These are phyloP conservation scores for Aureobasidium vineae DNA, from an alignment of 2,329 filamentous ascomycete species.

Conservation along the genomic window DNA sequence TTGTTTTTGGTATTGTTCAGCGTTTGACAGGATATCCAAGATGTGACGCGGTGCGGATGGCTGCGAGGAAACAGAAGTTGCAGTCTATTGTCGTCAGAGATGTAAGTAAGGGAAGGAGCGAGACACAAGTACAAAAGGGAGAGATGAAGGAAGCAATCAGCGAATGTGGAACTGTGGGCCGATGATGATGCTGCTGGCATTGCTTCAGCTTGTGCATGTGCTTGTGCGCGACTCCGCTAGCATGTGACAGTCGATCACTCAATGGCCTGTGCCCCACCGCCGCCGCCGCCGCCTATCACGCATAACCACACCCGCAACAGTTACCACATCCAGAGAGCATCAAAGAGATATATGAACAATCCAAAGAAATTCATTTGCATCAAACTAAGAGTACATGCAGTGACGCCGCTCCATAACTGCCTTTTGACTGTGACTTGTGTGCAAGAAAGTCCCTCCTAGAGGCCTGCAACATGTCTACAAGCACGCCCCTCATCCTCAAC, in stretches of 20 bases:
- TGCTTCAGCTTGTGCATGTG: not conserved
- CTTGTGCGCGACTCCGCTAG: not conserved
- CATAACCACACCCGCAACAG: not conserved
- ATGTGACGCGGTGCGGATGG: not conserved
- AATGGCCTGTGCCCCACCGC: conserved; percentile 9
- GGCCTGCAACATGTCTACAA: conserved; percentile 10
- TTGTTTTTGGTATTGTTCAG: conserved; percentile 11
- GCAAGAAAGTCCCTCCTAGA: not conserved
- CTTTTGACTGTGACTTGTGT: conserved; percentile 11
- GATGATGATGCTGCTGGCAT: conserved; percentile 16
- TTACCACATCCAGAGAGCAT: not conserved
- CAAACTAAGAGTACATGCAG: conserved; percentile 25
- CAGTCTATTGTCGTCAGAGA: not conserved
- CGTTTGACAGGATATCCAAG: not conserved
- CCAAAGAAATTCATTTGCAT: not conserved
- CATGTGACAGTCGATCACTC: conserved; percentile 18
- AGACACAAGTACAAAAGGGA: not conserved
- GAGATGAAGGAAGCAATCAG: not conserved
- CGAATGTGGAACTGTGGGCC: conserved; percentile 5
- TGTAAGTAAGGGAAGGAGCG: conserved; percentile 1
- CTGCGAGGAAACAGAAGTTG: not conserved
- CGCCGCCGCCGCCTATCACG: not conserved
- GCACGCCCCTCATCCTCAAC: conserved; percentile 22
- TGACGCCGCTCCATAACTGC: conserved; percentile 6
- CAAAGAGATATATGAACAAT: not conserved